These are phyloP conservation scores for Coemansia sp. DNA, from an alignment of 192 early-diverging fungal species.

Conservation along the genomic window DNA sequence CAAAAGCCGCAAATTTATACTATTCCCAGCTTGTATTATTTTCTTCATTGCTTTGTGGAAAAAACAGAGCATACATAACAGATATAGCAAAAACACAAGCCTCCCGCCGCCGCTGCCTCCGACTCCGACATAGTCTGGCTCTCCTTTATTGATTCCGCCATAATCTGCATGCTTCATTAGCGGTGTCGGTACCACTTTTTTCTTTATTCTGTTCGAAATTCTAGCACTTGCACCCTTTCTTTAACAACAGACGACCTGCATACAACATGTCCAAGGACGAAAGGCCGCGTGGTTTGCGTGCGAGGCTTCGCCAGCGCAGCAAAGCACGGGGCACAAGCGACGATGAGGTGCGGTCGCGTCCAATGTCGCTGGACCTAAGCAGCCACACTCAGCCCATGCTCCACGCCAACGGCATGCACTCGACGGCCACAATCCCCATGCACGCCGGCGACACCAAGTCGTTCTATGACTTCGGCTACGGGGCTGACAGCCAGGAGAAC, in stretches of 20 bases:
- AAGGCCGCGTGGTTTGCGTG: slow-evolving; percentile 45
- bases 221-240: not conserved
- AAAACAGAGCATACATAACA: no score
- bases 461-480: not conserved
- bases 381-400: slow-evolving; percentile 22
- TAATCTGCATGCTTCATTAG: no score
- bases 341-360: slow-evolving; percentile 43
- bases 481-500: slow-evolving; percentile 6
- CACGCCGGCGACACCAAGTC: slow-evolving; percentile 13
- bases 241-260: not conserved
- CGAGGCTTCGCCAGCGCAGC: slow-evolving; percentile 41
- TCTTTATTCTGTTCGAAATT: not conserved
- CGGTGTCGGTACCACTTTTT: not conserved
- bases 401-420: slow-evolving; percentile 32
- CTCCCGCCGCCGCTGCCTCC: no score
- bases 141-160: no score
- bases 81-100: not conserved
- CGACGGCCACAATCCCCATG: slow-evolving; percentile 35
- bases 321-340: slow-evolving; percentile 45
- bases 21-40: not conserved
- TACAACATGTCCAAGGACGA: slow-evolving; percentile 39
- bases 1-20: not conserved
- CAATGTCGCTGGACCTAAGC: slow-evolving; percentile 42
- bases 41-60: not conserved
- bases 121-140: no score